Base-by-base conservation (phyloP, 345 rosid genomes). In the Cardiospermum halicacabum region DNA sequence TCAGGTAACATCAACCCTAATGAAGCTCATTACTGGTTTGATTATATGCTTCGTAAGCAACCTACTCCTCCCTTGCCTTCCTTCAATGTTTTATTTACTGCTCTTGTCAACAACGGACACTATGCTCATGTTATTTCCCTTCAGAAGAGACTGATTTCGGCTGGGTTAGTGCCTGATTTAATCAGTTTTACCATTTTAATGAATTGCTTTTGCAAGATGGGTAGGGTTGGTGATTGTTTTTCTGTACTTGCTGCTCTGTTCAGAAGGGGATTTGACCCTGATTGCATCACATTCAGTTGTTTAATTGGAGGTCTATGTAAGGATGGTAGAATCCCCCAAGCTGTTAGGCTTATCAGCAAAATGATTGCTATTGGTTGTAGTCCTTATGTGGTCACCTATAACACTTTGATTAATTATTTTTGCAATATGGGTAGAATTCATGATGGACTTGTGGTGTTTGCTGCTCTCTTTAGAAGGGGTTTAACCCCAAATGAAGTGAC, bases 381-480 rank as follows among this genome's bases (percentile, higher is more conserved):
- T 7, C 39, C 39, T 0, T 5, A 34, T 2, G 8, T 2, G 39
- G 8, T 34, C 39, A 34, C 39, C n/a, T n/a, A n/a, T n/a, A n/a
- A n/a, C n/a, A n/a, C n/a, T n/a, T n/a, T n/a, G n/a, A n/a, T n/a
- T n/a, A n/a, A n/a, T n/a, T n/a, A n/a, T n/a, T n/a, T 45, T 4
- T 45, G 50, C 50, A 45, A 45, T 7, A 45, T n/a, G 50, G 2
- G 50, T 45, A 16, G 50, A 9, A 26, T 65, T 1, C 6, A 37
- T 27, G 74, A 42, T n/a, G 74, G 78, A 13, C 65, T 74, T 66
- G 39, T 45, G 15, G 79, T 68, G 27, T 53, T 78, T 19, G 76
- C 74, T 11, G 19, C 32, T 31, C 62, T 78, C 21, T 71, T 74
- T 16, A 60, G 78, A 21, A 24, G 58, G 19, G 69, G 76, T 13